These are phyloP conservation scores for Aspergillus sp. DNA, from an alignment of 2,329 filamentous ascomycete genomes.

Conservation along the genomic window DNA sequence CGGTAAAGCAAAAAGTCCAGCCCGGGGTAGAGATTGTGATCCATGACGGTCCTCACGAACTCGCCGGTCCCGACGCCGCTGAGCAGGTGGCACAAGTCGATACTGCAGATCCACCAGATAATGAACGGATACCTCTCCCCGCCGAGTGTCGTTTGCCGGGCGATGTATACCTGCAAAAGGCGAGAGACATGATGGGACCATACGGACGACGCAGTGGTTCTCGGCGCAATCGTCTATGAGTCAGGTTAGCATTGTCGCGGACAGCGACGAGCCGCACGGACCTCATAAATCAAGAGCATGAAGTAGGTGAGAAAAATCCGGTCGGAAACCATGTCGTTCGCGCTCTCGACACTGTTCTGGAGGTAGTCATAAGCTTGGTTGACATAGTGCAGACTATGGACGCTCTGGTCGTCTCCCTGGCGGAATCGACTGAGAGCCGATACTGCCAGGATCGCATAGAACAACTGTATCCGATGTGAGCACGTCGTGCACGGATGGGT, in stretches of 20 bases:
- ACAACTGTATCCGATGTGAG: constrained; percentile 41
- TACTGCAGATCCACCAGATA: constrained; percentile 54
- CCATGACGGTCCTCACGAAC: constrained; percentile 49
- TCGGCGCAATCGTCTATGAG: constrained; percentile 45
- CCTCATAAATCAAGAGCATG: constrained; percentile 57
- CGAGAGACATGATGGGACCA: constrained; percentile 57
- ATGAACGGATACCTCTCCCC: constrained; percentile 51
- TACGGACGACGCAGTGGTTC: constrained; percentile 48
- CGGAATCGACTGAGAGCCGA: constrained; percentile 53
- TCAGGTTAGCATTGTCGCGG: not conserved
- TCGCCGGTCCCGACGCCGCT: constrained; percentile 52
- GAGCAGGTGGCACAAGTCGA: constrained; percentile 57
- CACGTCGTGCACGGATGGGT: not conserved
- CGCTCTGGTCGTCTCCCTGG: constrained; percentile 44
- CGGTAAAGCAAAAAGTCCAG: constrained; percentile 38
- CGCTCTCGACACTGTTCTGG: constrained; percentile 43
- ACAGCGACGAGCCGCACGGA: constrained; percentile 26
- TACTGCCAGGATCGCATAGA: constrained; percentile 59
- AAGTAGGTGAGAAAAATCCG: constrained; percentile 59
- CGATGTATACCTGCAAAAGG: constrained; percentile 49
- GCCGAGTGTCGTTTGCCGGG: constrained; percentile 46
- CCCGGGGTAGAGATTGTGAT: constrained; percentile 48
- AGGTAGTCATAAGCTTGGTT: constrained; percentile 53
- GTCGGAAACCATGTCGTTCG: constrained; percentile 55
- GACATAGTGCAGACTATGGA: constrained; percentile 56